Evolutionary conservation across 768 basidiomycete species (phyloP).

Genomic region (Pseudohyphozyma bogoriensis): DNA sequence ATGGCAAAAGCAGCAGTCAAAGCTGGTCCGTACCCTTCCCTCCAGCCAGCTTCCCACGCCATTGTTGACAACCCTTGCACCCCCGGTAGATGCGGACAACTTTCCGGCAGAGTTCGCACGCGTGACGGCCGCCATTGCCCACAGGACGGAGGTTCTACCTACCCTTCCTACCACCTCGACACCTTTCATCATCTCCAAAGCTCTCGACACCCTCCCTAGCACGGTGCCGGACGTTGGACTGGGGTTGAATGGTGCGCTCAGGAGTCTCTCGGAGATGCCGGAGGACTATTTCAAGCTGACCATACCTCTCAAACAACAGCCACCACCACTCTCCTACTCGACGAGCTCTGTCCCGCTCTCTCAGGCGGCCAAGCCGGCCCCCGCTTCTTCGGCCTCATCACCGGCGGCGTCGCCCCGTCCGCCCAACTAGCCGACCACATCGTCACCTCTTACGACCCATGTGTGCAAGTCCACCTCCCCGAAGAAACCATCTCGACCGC

Average conservation of each 20-base stretch:
- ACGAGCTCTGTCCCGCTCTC: slow-evolving; percentile 36
- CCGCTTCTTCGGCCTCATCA: slow-evolving; percentile 31
- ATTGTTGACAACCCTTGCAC: no score
- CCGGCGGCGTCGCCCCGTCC: slow-evolving; percentile 36
- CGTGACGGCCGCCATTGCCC: background rate
- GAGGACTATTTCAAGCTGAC: slow-evolving; percentile 1
- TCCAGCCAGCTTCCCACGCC: no score
- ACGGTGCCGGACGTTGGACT: slow-evolving; percentile 36
- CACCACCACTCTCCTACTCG: slow-evolving; percentile 29
- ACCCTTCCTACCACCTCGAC: slow-evolving; percentile 7
- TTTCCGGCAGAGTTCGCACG: slow-evolving; percentile 1
- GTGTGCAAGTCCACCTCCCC: slow-evolving; percentile 38
- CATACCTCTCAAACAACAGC: background rate
- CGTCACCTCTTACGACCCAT: slow-evolving; percentile 38
- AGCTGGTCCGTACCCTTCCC: no score
- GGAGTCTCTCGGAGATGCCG: background rate
- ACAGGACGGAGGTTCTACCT: background rate
- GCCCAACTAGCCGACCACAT: slow-evolving; percentile 42
- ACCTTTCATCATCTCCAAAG: slow-evolving; percentile 19
- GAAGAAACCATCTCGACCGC: slow-evolving; percentile 27
- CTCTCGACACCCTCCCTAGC: slow-evolving; percentile 31
- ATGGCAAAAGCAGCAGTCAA: no score
- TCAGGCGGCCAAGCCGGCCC: slow-evolving; percentile 41
- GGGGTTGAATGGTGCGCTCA: slow-evolving; percentile 35
- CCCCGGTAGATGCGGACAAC: no score